These are phyloP conservation scores for Cladophialophora immunda DNA, from an alignment of 2,329 filamentous ascomycete species.

Conservation along the genomic window DNA sequence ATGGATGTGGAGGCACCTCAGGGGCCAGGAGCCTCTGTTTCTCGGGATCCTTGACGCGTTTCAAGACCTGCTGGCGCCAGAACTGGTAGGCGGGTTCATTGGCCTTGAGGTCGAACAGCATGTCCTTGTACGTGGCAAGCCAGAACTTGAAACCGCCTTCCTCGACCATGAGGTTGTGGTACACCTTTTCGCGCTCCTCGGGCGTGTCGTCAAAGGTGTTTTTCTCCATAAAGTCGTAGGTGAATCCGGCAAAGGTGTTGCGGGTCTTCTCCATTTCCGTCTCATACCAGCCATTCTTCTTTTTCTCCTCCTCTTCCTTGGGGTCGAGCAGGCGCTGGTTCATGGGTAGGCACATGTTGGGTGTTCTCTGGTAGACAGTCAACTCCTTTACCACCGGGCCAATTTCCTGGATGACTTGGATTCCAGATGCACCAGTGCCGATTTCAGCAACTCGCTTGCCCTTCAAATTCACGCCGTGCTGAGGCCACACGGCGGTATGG, in stretches of 20 bases:
- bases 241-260: slow-evolving; percentile 66
- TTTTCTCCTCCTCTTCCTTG: slow-evolving; percentile 66
- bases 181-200: slow-evolving; percentile 61
- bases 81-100: slow-evolving; percentile 66
- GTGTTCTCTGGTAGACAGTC: slow-evolving; percentile 67
- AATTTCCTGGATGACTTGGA: slow-evolving; percentile 47
- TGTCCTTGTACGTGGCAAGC: slow-evolving; percentile 64
- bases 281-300: slow-evolving; percentile 56
- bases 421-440: slow-evolving; percentile 66
- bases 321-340: slow-evolving; percentile 57
- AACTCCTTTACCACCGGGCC: slow-evolving; percentile 35
- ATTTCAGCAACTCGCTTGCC: slow-evolving; percentile 69
- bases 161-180: slow-evolving; percentile 58
- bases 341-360: slow-evolving; percentile 69
- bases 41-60: slow-evolving; percentile 59
- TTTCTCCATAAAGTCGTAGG: slow-evolving; percentile 64
- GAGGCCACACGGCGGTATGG: slow-evolving; percentile 69
- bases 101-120: slow-evolving; percentile 55
- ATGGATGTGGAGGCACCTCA: slow-evolving; percentile 61
- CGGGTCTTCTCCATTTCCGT: slow-evolving; percentile 63
- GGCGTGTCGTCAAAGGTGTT: slow-evolving; percentile 64
- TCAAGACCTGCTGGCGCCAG: slow-evolving; percentile 62
- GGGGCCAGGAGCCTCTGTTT: slow-evolving; percentile 64
- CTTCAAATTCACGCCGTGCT: slow-evolving; percentile 64
- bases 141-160: slow-evolving; percentile 65